These are phyloP conservation scores for Peronospora belbahrii DNA, from an alignment of 352 stramenopile genomes.

Conservation along the genomic window DNA sequence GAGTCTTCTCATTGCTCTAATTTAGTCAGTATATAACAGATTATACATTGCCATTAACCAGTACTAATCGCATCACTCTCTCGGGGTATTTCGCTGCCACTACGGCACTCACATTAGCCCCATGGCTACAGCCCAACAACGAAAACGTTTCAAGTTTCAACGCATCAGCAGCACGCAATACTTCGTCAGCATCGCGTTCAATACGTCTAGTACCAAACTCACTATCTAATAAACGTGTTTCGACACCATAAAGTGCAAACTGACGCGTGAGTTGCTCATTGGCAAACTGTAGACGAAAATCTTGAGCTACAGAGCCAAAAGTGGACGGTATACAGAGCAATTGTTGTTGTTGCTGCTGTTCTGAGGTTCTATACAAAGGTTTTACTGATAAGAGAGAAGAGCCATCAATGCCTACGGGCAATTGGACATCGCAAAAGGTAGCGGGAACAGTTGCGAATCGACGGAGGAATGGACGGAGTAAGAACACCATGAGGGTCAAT, in stretches of 20 bases:
- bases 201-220: slow-evolving; percentile 53
- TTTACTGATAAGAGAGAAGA: slow-evolving; percentile 41
- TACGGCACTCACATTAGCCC: slow-evolving; percentile 65
- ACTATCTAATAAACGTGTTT: slow-evolving; percentile 38
- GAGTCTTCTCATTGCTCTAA: slow-evolving; percentile 3
- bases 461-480: neutral
- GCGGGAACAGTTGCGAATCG: slow-evolving; percentile 11
- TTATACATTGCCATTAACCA: slow-evolving; percentile 74
- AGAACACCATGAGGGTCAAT: neutral
- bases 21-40: neutral
- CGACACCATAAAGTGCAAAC: slow-evolving; percentile 61
- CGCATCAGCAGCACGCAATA: slow-evolving; percentile 46
- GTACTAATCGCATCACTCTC: slow-evolving; percentile 56
- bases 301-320: slow-evolving; percentile 50
- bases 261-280: slow-evolving; percentile 31
- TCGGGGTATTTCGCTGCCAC: slow-evolving; percentile 62
- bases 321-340: slow-evolving; percentile 64
- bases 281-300: slow-evolving; percentile 55
- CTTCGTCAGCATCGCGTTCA: slow-evolving; percentile 66
- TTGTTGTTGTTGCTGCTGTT: slow-evolving; percentile 22
- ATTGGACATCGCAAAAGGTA: slow-evolving; percentile 27
- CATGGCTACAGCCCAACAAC: slow-evolving; percentile 67
- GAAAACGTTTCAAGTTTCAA: slow-evolving; percentile 62
- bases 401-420: slow-evolving; percentile 27
- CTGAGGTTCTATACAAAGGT: no score